Conservation (phyloP, 306 rosid species). For the Canavalia ensiformis region DNA sequence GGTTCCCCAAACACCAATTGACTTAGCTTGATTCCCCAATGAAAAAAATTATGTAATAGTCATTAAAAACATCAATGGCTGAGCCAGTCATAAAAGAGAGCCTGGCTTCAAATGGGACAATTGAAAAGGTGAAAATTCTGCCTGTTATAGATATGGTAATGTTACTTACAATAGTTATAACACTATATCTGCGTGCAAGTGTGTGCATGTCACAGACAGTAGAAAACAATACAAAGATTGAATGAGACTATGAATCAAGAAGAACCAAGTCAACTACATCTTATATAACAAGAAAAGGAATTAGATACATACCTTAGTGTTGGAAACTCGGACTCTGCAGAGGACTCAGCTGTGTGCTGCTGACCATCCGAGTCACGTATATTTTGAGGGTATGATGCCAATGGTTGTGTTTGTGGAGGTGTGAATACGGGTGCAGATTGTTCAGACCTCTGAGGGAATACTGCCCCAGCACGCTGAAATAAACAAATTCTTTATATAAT, state of each 20-base stretch:
- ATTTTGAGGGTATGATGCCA: constrained; percentile 82
- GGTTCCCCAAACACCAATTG: constrained; percentile 17
- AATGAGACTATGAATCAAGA: constrained; percentile 10
- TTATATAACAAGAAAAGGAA: constrained; percentile 35
- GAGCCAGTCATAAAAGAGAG: not conserved
- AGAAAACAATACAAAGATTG: constrained; percentile 24
- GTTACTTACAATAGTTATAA: not conserved
- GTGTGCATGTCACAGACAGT: constrained; percentile 22
- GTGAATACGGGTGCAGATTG: constrained; percentile 89
- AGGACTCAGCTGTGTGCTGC: constrained; percentile 72
- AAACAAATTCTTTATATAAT: constrained; percentile 42
- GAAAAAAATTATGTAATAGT: not conserved
- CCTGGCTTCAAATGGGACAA: not conserved
- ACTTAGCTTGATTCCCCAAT: not conserved
- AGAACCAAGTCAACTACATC: constrained; percentile 35
- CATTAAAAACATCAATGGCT: not conserved
- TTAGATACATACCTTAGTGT: constrained; percentile 67
- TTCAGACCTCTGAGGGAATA: constrained; percentile 90
- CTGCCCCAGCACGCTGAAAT: constrained; percentile 95
- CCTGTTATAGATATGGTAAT: constrained; percentile 15
- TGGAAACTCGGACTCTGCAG: constrained; percentile 89
- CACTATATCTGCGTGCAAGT: not conserved
- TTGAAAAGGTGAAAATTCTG: constrained; percentile 1
- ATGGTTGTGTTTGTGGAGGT: constrained; percentile 94
- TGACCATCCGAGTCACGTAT: constrained; percentile 61